Percentiles rank a stretch among this genome's conserved stretches.
phyloP scores from a whole-genome alignment of 352 stramenopile species.

The Globisporangium canariense region DNA sequence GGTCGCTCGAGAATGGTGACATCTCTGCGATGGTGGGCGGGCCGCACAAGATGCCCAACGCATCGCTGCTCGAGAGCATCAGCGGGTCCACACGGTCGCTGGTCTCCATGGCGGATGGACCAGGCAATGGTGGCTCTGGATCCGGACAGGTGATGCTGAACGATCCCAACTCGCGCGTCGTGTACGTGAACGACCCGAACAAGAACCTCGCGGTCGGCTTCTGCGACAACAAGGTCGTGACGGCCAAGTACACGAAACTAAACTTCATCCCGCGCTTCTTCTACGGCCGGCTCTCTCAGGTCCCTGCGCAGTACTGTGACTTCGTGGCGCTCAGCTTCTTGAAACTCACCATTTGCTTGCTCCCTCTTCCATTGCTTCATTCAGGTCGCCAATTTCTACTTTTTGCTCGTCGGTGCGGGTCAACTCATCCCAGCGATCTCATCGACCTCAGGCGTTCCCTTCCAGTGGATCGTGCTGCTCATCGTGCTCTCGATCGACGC shows the following conservation, averaged over 20 bases:
- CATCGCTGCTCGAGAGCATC: constrained; percentile 5
- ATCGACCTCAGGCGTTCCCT: constrained; percentile 80
- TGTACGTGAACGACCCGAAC: constrained; percentile 67
- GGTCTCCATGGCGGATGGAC: constrained; percentile 6
- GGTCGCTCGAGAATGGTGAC: constrained; percentile 39
- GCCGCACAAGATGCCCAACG: constrained; percentile 5
- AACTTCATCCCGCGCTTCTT: constrained; percentile 86
- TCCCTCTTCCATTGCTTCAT: neutral
- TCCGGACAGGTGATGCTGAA: constrained; percentile 23
- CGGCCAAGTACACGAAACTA: constrained; percentile 85
- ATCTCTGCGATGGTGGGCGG: constrained; percentile 15
- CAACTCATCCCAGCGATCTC: constrained; percentile 86
- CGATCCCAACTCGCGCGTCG: constrained; percentile 51
- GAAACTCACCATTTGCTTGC: neutral
- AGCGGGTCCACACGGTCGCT: constrained; percentile 13
- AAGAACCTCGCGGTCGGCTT: constrained; percentile 58
- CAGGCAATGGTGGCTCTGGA: neutral
- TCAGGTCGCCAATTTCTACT: constrained; percentile 86
- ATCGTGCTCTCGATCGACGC: constrained; percentile 85
- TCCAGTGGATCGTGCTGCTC: constrained; percentile 82
- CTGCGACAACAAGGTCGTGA: constrained; percentile 80
- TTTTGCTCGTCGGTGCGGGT: constrained; percentile 81
- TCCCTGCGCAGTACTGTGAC: constrained; percentile 8
- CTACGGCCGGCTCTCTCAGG: constrained; percentile 79
- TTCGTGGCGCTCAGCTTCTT: neutral